Conservation (phyloP, 2,329 filamentous ascomycete species). For the Aureobasidium namibiae region DNA sequence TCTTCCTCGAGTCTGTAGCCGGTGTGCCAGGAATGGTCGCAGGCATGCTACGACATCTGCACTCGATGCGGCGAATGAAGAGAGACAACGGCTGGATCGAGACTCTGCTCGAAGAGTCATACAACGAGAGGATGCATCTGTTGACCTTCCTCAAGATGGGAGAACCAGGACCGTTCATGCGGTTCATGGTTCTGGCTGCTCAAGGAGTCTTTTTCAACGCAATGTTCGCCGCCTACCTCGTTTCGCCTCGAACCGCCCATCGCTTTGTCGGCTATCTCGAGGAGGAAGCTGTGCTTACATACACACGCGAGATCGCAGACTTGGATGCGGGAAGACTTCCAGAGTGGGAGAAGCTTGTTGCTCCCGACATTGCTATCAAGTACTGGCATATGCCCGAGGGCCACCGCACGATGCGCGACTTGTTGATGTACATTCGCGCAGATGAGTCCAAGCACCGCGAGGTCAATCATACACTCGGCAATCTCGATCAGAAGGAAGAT, state of each 20-base stretch:
- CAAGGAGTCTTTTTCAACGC: slow-evolving; percentile 97
- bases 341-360: slow-evolving; percentile 67
- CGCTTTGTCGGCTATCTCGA: slow-evolving; percentile 96
- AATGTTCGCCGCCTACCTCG: slow-evolving; percentile 80
- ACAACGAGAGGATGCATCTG: slow-evolving; percentile 49
- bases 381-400: slow-evolving; percentile 95
- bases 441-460: slow-evolving; percentile 75
- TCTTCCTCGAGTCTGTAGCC: slow-evolving; percentile 91
- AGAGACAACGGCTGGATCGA: slow-evolving; percentile 87
- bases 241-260: slow-evolving; percentile 81
- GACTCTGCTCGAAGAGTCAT: slow-evolving; percentile 29
- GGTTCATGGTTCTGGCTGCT: slow-evolving; percentile 78
- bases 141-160: slow-evolving; percentile 89
- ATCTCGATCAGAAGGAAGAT: slow-evolving; percentile 75
- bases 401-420: slow-evolving; percentile 70
- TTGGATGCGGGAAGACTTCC: slow-evolving; percentile 78
- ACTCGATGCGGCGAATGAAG: slow-evolving; percentile 75
- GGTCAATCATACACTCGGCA: slow-evolving; percentile 90
- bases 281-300: slow-evolving; percentile 93
- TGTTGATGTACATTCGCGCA: slow-evolving; percentile 80
- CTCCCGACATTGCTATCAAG: slow-evolving; percentile 79
- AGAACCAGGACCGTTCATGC: slow-evolving; percentile 78
- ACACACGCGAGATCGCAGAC: slow-evolving; percentile 80
- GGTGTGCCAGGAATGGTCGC: slow-evolving; percentile 96
- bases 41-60: slow-evolving; percentile 84